phyloP scores from a whole-genome alignment of 1,284 basidiomycete genomes.

The Cystobasidium pallidum region DNA sequence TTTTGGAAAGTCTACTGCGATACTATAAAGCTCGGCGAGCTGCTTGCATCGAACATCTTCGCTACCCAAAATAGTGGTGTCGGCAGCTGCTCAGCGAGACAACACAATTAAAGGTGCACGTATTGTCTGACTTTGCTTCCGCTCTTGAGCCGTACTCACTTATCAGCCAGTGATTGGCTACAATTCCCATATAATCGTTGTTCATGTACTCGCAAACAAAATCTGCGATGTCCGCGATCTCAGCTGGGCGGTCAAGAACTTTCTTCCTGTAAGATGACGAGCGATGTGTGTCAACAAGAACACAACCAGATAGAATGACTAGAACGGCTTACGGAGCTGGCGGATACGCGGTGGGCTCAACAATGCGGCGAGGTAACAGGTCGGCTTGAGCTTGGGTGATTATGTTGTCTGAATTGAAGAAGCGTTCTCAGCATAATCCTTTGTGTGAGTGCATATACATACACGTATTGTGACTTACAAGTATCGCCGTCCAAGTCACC shows the following conservation, averaged over 20 bases:
- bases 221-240: constrained; percentile 8
- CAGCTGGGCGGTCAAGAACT: constrained; percentile 1
- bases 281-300: not conserved
- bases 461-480: not conserved
- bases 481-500: constrained; percentile 30
- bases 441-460: not conserved
- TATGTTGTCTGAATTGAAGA: constrained; percentile 1
- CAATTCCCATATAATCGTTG: constrained; percentile 24
- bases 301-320: not conserved
- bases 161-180: constrained; percentile 20
- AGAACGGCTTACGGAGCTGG: not conserved
- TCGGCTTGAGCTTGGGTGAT: constrained; percentile 24
- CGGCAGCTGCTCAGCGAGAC: not conserved
- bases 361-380: constrained; percentile 3
- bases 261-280: not conserved
- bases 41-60: constrained; percentile 12
- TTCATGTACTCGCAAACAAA: constrained; percentile 29
- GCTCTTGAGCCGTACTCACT: not conserved
- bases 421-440: not conserved
- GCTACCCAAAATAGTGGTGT: constrained; percentile 10
- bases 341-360: constrained; percentile 6
- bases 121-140: not conserved
- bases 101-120: not conserved
- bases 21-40: constrained; percentile 24
- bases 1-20: constrained; percentile 31